Conservation (phyloP, 2,329 filamentous ascomycete genomes). For the Cercospora berteroae region DNA sequence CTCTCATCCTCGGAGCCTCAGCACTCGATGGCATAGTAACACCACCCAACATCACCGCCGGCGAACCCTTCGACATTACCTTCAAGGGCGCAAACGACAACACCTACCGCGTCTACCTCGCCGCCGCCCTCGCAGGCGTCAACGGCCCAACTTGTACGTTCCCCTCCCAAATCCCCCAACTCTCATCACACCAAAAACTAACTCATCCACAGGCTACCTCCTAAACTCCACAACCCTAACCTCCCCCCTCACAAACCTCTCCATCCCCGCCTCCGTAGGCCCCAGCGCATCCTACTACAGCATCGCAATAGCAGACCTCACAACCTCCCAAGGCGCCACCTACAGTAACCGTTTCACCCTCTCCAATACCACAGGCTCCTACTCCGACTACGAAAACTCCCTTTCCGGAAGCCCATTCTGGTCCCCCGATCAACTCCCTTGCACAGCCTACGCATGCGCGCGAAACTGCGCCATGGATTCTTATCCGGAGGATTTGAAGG, state of each 20-base stretch:
- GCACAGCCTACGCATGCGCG: slow-evolving; percentile 32
- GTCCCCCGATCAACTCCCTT: slow-evolving; percentile 33
- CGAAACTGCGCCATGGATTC: slow-evolving; percentile 31
- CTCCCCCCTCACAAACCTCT: slow-evolving; percentile 31
- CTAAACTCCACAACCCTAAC: slow-evolving; percentile 35
- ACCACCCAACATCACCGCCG: slow-evolving; percentile 29
- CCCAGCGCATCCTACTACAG: slow-evolving; percentile 35
- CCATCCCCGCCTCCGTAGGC: slow-evolving; percentile 36
- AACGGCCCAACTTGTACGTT: slow-evolving; percentile 36
- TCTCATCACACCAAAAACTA: not conserved
- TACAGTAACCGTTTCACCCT: slow-evolving; percentile 34
- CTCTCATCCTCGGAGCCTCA: slow-evolving; percentile 11
- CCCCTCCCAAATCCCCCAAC: not conserved
- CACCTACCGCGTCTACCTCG: slow-evolving; percentile 38
- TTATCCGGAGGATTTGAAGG: slow-evolving; percentile 32
- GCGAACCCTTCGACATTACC: slow-evolving; percentile 35
- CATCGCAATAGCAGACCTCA: slow-evolving; percentile 33
- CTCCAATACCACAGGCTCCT: slow-evolving; percentile 30
- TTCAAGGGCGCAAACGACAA: slow-evolving; percentile 32
- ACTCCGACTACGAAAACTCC: slow-evolving; percentile 33
- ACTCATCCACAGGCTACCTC: slow-evolving; percentile 33
- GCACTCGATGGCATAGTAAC: slow-evolving; percentile 33
- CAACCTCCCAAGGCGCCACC: slow-evolving; percentile 25
- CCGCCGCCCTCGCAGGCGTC: slow-evolving; percentile 35
- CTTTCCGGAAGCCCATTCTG: slow-evolving; percentile 35